Base-by-base conservation (phyloP, 2,329 filamentous ascomycete genomes). In the Alternaria panax region DNA sequence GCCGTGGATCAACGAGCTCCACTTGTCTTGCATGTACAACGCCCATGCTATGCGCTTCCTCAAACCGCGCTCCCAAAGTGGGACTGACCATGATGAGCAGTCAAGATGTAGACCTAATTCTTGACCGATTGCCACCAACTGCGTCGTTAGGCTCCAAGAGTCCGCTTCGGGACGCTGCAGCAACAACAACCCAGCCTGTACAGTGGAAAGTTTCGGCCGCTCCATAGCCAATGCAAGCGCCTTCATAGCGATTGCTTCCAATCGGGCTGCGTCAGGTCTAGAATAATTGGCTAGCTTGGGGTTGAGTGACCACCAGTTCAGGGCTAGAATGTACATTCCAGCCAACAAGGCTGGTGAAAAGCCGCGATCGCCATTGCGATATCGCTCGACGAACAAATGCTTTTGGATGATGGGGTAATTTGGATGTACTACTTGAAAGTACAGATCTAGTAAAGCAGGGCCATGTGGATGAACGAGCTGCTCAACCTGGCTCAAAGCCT, bases 21-120 rank as follows among this genome's bases (percentile, higher is more conserved):
- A 96, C 77, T 92, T 96, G 78, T 97, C 93, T 79, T 97, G 92
- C 90, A 96, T 94, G 75, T 95, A 96, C 51, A 96, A 79, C 2
- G 92, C 93, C 93, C 93, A 97, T 1, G 92, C 92, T 41, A 97
- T 85, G 48, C 93, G 87, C 75, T 94, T 95, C 61, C 93, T 86
- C 59, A 97, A 78, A 0, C 92, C 91, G 68, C 91, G 90, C 77
- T 97, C 93, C 92, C 93, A 97, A 0, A 85, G 84, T 27, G 93
- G 92, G 54, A 97, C 94, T 62, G 92, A 92, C 93, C 93, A 97
- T 52, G 84, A 83, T 5, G 90, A 87, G 80, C 92, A 96, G 78
- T 97, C 92, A 40, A 96, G 87, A 75, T 97, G 93, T 38, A 97
- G 82, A 46, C 93, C 93, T 3, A 97, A 84, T 76, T 97, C 92